phyloP scores from a whole-genome alignment of 495 filamentous ascomycete genomes.

The Aspergillus olivimuriae region DNA sequence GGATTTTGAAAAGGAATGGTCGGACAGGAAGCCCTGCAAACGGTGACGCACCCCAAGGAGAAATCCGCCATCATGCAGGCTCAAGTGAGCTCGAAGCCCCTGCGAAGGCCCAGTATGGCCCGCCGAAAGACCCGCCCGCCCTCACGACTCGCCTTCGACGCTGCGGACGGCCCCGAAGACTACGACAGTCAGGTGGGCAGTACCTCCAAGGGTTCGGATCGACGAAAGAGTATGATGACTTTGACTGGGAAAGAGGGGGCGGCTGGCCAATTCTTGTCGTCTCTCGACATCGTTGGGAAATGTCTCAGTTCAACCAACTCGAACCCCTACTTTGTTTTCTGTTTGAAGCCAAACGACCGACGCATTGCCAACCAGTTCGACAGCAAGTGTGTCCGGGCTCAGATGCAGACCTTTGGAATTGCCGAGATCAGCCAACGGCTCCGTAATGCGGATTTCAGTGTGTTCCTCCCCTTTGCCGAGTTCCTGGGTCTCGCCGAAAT shows the following conservation, averaged over 20 bases:
- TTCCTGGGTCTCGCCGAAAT: slow-evolving; percentile 85
- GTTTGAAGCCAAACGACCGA: slow-evolving; percentile 93
- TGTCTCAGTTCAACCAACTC: slow-evolving; percentile 72
- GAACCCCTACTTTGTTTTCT: slow-evolving; percentile 95
- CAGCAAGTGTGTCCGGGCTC: slow-evolving; percentile 92
- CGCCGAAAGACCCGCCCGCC: slow-evolving; percentile 56
- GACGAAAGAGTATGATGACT: slow-evolving; percentile 34
- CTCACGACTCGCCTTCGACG: slow-evolving; percentile 28
- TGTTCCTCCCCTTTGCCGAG: slow-evolving; percentile 94
- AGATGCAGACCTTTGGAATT: slow-evolving; percentile 93
- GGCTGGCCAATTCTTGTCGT: slow-evolving; percentile 83
- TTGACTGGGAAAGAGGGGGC: slow-evolving; percentile 69
- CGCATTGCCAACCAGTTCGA: slow-evolving; percentile 98
- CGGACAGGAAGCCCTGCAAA: slow-evolving; percentile 86
- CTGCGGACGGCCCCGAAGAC: slow-evolving; percentile 47
- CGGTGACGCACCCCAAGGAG: slow-evolving; percentile 84
- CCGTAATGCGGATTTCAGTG: slow-evolving; percentile 86
- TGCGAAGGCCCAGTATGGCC: slow-evolving; percentile 89
- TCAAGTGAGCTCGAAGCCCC: slow-evolving; percentile 88
- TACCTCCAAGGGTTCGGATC: slow-evolving; percentile 23
- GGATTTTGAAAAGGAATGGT: slow-evolving; percentile 87
- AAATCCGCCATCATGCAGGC: slow-evolving; percentile 90
- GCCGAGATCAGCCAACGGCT: slow-evolving; percentile 93
- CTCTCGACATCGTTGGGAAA: slow-evolving; percentile 81
- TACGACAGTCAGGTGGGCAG: slow-evolving; percentile 42